These are phyloP conservation scores for Fusarium transvaalense DNA, from an alignment of 2,329 filamentous ascomycete species.

Conservation along the genomic window DNA sequence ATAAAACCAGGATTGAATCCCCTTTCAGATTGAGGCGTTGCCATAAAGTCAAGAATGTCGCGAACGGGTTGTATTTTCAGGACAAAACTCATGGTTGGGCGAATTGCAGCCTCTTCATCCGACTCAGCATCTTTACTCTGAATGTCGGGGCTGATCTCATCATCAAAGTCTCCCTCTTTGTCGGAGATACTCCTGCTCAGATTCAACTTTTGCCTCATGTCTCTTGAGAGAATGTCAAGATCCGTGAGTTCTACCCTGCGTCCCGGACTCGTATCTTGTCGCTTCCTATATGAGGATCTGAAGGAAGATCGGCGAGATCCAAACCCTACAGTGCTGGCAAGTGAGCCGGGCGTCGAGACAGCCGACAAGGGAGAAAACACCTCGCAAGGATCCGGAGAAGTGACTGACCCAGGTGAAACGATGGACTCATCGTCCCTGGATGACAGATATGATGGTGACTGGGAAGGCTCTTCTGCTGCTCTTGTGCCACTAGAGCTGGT, in stretches of 20 bases:
- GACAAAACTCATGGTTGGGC: background rate
- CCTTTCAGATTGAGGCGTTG: fast-evolving
- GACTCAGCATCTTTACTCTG: background rate
- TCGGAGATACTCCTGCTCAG: background rate
- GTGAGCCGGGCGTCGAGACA: constrained; percentile 18
- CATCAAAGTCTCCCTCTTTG: background rate
- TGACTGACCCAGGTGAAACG: constrained; percentile 11
- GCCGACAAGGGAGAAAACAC: constrained; percentile 16
- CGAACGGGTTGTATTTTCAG: background rate
- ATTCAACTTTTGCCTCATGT: background rate
- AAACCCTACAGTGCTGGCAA: background rate
- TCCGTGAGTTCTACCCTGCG: background rate
- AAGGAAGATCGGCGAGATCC: background rate
- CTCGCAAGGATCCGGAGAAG: constrained; percentile 20
- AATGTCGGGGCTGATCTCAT: background rate
- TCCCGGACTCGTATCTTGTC: constrained; percentile 11
- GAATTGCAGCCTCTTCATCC: background rate
- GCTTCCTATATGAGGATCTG: background rate
- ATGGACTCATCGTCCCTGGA: background rate
- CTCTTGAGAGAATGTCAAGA: background rate
- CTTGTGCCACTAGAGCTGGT: too few species aligned
- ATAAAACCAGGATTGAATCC: background rate
- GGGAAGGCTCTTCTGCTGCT: background rate
- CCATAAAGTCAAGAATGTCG: background rate
- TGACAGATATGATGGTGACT: background rate